Evolutionary conservation across 805 yeast genomes (phyloP), one percentile per base, ranked within the genome.

Genomic region (Candida rishiriensis): DNA sequence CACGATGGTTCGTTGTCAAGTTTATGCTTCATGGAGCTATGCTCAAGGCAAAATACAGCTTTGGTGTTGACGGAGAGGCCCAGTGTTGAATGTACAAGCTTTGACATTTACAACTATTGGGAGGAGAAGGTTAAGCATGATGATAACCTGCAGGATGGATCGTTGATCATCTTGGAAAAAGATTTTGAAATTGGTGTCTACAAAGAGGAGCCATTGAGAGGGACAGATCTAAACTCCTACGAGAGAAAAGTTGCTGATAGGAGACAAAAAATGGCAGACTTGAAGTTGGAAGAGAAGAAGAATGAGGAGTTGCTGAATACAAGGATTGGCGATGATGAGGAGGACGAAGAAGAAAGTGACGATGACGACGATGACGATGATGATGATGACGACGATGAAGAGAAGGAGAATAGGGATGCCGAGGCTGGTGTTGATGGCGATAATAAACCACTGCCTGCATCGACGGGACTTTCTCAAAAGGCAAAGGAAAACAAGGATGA

Each of bases 41-140:
- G 93, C 55, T 70, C 70, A 11, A 81, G 78, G 50, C 84, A 80
- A 26, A 78, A 76, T 43, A 80, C 86, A 1, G 81, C 95, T 0
- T 72, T 90, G 1, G 68, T 93, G 1, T 59, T 93, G 43, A 88
- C 97, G 0, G 95, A 88, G 51, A 71, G 73, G 47, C 71, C 84
- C 0, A 70, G 70, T 2, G 56, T 55, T 3, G 64, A 71, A 10
- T 71, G 85, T 15, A 57, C 79, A 7, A 79, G 77, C 16, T 64
- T 71, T 21, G 68, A 70, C 34, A 62, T 87, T 13, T 78, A 72
- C 53, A 60, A 60, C 15, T 72, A 72, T 44, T 85, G 89, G 89
- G 68, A 67, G 43, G 56, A 56, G 2, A 60, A 71, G 7, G 71
- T 76, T 2, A 60, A 59, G 33, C 47, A 51, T 15, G 66, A 66